Conservation (phyloP, 441 rosid genomes). For the Macaranga tanarius region DNA sequence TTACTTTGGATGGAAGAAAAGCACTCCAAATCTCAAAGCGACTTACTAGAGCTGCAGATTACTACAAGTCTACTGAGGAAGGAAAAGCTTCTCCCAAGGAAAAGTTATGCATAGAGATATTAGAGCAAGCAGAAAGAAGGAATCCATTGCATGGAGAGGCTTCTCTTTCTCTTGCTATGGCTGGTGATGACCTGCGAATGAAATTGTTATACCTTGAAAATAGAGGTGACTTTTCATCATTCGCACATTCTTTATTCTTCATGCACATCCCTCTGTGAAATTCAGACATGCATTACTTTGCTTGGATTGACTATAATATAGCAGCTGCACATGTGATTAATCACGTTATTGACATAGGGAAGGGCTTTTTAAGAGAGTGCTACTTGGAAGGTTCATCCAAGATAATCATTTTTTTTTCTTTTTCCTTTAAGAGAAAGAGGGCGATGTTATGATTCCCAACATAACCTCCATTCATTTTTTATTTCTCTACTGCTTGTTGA, state of each 20-base stretch:
- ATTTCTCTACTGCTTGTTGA: too few species aligned
- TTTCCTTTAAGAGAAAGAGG: too few species aligned
- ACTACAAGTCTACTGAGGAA: conserved; percentile 46
- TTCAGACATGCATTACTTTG: not conserved
- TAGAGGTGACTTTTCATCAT: conserved; percentile 51
- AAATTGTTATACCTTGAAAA: conserved; percentile 75
- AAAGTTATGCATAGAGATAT: conserved; percentile 71
- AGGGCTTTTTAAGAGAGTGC: too few species aligned
- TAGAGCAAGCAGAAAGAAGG: conserved; percentile 68
- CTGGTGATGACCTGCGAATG: conserved; percentile 74
- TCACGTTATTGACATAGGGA: not conserved
- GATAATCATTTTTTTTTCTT: too few species aligned
- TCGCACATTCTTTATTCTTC: not conserved
- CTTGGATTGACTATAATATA: not conserved
- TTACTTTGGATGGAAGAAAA: conserved; percentile 67
- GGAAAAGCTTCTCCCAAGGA: conserved; percentile 61
- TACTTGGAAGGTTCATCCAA: too few species aligned
- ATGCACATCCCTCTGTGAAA: not conserved
- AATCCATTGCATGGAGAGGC: conserved; percentile 60
- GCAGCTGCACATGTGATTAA: not conserved
- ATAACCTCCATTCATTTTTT: too few species aligned
- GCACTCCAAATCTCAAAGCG: conserved; percentile 67
- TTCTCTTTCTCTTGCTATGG: conserved; percentile 55
- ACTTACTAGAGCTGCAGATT: conserved; percentile 64
- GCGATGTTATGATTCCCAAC: too few species aligned